A percentile compares a stretch with the other conserved stretches of the same genome.
Evolutionary conservation across 768 basidiomycete genomes (phyloP).

Genomic region (Coprinopsis cinerea): DNA sequence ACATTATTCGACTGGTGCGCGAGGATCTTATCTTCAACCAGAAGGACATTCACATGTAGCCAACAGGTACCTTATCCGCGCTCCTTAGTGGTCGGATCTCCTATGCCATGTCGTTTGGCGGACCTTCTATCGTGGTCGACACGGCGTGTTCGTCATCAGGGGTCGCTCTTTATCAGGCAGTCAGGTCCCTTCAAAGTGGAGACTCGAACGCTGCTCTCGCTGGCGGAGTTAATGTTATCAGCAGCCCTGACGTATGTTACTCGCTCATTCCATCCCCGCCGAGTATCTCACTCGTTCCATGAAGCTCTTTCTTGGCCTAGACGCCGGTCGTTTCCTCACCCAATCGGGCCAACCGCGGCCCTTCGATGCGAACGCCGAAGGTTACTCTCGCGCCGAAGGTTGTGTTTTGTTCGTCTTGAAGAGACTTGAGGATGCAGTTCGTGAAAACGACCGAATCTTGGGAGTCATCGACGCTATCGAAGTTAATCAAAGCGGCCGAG

Average conservation of each 20-base stretch:
- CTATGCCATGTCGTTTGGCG: slow-evolving; percentile 59
- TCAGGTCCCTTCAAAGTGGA: slow-evolving; percentile 52
- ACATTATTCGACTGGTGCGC: slow-evolving; percentile 62
- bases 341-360: slow-evolving; percentile 63
- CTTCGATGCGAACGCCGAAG: slow-evolving; percentile 68
- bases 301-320: slow-evolving; percentile 66
- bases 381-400: slow-evolving; percentile 68
- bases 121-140: slow-evolving; percentile 67
- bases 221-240: slow-evolving; percentile 68
- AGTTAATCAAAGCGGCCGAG: slow-evolving; percentile 64
- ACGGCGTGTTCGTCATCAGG: slow-evolving; percentile 72
- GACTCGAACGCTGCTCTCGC: slow-evolving; percentile 69
- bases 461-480: slow-evolving; percentile 67
- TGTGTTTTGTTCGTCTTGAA: slow-evolving; percentile 69
- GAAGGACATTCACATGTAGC: neutral
- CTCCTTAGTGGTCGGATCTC: slow-evolving; percentile 71
- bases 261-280: neutral
- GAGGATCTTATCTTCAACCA: neutral
- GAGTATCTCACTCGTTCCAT: neutral
- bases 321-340: slow-evolving; percentile 63
- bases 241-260: slow-evolving; percentile 60
- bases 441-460: slow-evolving; percentile 61
- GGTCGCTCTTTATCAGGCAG: slow-evolving; percentile 64
- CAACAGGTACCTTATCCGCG: slow-evolving; percentile 56
- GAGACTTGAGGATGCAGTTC: slow-evolving; percentile 57